A percentile compares a stretch with the other conserved stretches of the same genome.
Evolutionary conservation across 345 rosid genomes (phyloP).

Genomic region (Lumnitzera racemosa): DNA sequence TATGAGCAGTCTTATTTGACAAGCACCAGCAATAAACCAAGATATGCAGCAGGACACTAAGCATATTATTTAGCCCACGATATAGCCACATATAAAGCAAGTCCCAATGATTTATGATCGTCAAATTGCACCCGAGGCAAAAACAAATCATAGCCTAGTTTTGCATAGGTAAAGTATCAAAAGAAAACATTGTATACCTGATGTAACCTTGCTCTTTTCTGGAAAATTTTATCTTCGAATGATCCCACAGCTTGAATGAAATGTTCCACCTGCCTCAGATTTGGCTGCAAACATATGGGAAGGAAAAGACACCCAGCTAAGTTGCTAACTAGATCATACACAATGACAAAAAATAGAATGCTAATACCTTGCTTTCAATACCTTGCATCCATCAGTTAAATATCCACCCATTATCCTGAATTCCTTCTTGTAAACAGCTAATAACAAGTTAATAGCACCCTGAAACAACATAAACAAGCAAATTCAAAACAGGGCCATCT

Average conservation of each 20-base stretch:
- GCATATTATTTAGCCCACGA: too few species aligned
- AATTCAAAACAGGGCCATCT: neutral
- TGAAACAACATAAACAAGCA: slow-evolving; percentile 16
- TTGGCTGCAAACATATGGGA: slow-evolving; percentile 38
- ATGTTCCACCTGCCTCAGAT: slow-evolving; percentile 65
- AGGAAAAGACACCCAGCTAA: neutral
- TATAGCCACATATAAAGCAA: too few species aligned
- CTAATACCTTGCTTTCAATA: slow-evolving; percentile 12
- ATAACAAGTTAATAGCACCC: slow-evolving; percentile 92
- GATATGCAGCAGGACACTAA: too few species aligned
- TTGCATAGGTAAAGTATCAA: too few species aligned
- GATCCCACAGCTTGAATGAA: slow-evolving; percentile 89
- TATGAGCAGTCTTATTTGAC: too few species aligned
- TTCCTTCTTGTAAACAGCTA: slow-evolving; percentile 84
- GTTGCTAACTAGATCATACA: slow-evolving; percentile 11
- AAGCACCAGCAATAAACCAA: too few species aligned
- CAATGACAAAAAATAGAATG: slow-evolving; percentile 4
- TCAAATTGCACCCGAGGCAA: too few species aligned
- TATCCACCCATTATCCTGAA: slow-evolving; percentile 51
- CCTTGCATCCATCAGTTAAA: slow-evolving; percentile 79
- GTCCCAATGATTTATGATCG: too few species aligned
- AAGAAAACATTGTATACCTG: slow-evolving; percentile 32
- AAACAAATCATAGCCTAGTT: too few species aligned
- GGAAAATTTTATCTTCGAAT: slow-evolving; percentile 77
- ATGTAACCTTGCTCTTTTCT: slow-evolving; percentile 65